Evolutionary conservation across 2,329 filamentous ascomycete species (phyloP), one percentile per base, ranked within the genome.

Genomic region (Didymella pomorum): DNA sequence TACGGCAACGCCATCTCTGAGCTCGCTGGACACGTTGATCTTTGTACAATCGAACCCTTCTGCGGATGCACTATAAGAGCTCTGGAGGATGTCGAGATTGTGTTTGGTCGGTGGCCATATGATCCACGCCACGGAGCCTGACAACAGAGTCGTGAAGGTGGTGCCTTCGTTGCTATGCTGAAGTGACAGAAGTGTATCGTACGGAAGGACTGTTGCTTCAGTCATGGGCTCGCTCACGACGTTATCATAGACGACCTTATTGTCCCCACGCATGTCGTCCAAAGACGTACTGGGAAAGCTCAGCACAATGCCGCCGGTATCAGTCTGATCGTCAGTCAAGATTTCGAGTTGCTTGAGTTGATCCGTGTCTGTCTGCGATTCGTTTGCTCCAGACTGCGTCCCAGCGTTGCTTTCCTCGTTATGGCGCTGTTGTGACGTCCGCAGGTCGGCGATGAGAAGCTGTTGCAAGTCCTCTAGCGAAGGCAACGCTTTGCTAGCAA

Each of bases 91-190:
- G 14, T 20, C 18, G 41, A 69, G 31, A 41, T 71, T 71, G 4
- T 63, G 47, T 5, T 29, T 6, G 5, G 64, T 70, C 3, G 63
- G 59, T 3, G 69, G 69, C 68, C 69, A 71, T 33, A 70, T 61
- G 3, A 68, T 62, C 64, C 66, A 69, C 4, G 63, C 44, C 3
- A 68, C 39, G 2, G 57, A 53, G 11, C 69, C 67, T 11, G 56
- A 52, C 4, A 68, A 46, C 2, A 71, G 41, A 1, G 62, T 67
- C 4, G 49, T 56, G 49, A 58, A 63, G 4, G 58, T 66, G 7
- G 35, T 61, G 10, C 62, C 52, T 37, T 68, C 69, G 20, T 63
- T 67, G 37, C 53, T 62, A 46, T 68, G 65, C 20, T 69, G 57
- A 7, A 70, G 52, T 1, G 52, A 18, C 1, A 65, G 16, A 1